Evolutionary conservation across 129 eudicot species (phyloP).

Genomic region (Sambucus nigra): DNA sequence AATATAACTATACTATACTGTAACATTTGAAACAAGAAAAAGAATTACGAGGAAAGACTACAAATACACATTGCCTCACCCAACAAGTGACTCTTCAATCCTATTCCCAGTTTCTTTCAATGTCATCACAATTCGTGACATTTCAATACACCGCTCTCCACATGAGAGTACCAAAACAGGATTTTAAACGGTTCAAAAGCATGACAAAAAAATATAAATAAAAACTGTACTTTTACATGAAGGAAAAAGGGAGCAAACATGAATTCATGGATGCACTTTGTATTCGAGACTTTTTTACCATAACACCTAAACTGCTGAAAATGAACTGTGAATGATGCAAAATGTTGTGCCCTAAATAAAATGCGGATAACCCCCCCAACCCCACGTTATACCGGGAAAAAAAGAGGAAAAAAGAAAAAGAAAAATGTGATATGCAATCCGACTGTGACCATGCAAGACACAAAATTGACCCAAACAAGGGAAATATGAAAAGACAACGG

Average conservation of each 20-base stretch:
- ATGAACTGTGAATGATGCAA: constrained; percentile 17
- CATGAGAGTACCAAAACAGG: constrained; percentile 24
- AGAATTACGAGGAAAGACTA: not conserved
- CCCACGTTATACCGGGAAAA: not conserved
- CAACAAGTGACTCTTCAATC: not conserved
- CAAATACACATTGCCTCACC: not conserved
- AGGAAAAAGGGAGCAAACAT: constrained; percentile 16
- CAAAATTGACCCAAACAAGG: constrained; percentile 21
- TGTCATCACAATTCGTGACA: not conserved
- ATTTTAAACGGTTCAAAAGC: constrained; percentile 23
- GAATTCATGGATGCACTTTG: constrained; percentile 40
- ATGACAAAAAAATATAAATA: no score
- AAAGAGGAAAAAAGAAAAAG: no score
- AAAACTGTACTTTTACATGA: constrained; percentile 16
- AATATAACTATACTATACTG: no score
- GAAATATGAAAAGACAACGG: not conserved
- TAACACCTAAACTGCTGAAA: constrained; percentile 19
- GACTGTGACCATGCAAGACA: not conserved
- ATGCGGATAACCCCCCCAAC: not conserved
- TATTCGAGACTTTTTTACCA: constrained; percentile 26
- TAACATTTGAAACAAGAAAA: no score
- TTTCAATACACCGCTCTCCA: no score
- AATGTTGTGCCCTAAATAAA: no score
- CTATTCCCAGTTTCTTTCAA: not conserved
- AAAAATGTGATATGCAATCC: not conserved